Evolutionary conservation across 768 basidiomycete species (phyloP), one percentile per base, ranked within the genome.

Genomic region (Trametes coccinea): DNA sequence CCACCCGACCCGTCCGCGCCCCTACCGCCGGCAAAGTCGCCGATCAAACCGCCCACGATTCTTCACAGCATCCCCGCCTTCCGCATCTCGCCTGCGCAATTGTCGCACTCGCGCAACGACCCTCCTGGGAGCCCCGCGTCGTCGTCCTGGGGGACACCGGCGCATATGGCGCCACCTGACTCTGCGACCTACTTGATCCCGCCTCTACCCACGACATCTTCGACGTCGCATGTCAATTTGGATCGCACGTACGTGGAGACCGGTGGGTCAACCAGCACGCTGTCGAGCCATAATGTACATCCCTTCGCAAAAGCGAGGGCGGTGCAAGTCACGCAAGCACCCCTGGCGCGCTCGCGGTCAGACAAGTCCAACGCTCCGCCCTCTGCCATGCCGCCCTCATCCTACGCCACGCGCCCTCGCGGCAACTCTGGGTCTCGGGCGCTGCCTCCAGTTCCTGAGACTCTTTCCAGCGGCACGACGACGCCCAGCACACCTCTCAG

Each of bases 281-380:
- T 60, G 27, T n/a, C 48, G 22, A 49, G 58, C 10, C 62, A 64
- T 44, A 29, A 40, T 27, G 62, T 58, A 22, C 62, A 64, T n/a
- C 62, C 62, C 7, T 64, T 64, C 43, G 62, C 62, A 17, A 64
- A 59, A 17, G 62, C 62, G 17, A 53, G 54, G n/a, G 54, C 53
- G 1, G 41, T 43, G 13, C 41, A 43, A 14, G 52, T 47, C 1
- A 29, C 31, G 39, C 43, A 53, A 14, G 27, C 43, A 2, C 59
- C 59, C 1, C 46, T 53, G 22, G 34, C 33, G 45, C 59, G 59
- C n/a, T 41, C 62, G n/a, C 53, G 57, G 17, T 43, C 58, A 7
- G 48, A 43, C 10, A 17, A 22, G n/a, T 39, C 51, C n/a, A 39
- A 53, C 5, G 33, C 34, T 41, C 51, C 51, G 4, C 51, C 51